Evolutionary conservation across 306 rosid species (phyloP).

Genomic region (Vachellia collinsii): DNA sequence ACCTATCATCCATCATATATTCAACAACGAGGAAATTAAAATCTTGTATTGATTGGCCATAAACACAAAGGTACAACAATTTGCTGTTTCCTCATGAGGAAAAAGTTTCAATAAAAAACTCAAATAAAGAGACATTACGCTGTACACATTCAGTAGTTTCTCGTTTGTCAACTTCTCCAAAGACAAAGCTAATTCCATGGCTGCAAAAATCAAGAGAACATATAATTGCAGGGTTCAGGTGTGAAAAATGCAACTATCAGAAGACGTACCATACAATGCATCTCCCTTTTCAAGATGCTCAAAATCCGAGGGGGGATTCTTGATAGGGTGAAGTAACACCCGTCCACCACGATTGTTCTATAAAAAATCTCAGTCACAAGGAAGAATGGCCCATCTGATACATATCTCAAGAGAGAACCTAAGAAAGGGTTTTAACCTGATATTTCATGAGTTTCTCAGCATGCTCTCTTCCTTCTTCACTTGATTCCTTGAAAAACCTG

Average conservation of each 20-base stretch:
- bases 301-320: constrained; percentile 56
- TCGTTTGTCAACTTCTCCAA: constrained; percentile 58
- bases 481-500: constrained; percentile 64
- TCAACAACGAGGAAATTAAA: not conserved
- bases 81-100: not conserved
- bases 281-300: constrained; percentile 67
- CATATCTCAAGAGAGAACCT: not conserved
- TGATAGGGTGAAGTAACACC: constrained; percentile 49
- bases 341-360: constrained; percentile 65
- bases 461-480: constrained; percentile 67
- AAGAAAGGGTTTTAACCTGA: constrained; percentile 36
- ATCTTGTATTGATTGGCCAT: not conserved
- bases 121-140: constrained; percentile 44
- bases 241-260: not conserved
- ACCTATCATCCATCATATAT: constrained; percentile 43
- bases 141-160: constrained; percentile 52
- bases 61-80: not conserved
- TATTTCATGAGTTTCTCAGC: constrained; percentile 56
- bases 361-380: constrained; percentile 17
- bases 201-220: constrained; percentile 25
- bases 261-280: constrained; percentile 59
- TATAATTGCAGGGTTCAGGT: not conserved
- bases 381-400: no score
- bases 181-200: constrained; percentile 61
- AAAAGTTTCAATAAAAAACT: constrained; percentile 3